Evolutionary conservation across 1,284 basidiomycete genomes (phyloP).

Genomic region (Microbotryum violaceum): DNA sequence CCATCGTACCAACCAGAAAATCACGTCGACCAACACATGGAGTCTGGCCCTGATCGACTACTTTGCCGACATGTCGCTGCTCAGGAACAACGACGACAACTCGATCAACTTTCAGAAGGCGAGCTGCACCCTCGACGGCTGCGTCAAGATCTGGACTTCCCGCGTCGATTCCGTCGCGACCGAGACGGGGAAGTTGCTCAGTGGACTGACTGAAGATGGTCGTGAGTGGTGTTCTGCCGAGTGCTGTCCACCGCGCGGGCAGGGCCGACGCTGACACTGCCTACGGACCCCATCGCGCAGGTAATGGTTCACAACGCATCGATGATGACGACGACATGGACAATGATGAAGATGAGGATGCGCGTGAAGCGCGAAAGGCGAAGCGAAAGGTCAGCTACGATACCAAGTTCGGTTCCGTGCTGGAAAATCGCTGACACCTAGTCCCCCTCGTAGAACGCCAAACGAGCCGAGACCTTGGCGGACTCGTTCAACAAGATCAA

Average conservation of each 20-base stretch:
- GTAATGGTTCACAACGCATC: conserved; percentile 26
- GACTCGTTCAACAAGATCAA: conserved; percentile 72
- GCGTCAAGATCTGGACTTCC: conserved; percentile 99
- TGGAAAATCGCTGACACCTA: neutral
- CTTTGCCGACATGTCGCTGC: conserved; percentile 96
- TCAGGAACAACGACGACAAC: conserved; percentile 76
- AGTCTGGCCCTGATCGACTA: conserved; percentile 97
- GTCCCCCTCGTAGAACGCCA: neutral
- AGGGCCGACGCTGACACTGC: conserved; percentile 8
- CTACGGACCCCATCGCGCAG: neutral
- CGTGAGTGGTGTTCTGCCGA: conserved; percentile 1
- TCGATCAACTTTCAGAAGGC: conserved; percentile 98
- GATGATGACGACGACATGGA: conserved; percentile 50
- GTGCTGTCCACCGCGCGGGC: too few species aligned
- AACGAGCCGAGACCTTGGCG: conserved; percentile 59
- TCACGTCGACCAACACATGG: conserved; percentile 97
- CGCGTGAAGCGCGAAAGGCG: conserved; percentile 43
- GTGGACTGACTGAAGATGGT: conserved; percentile 65
- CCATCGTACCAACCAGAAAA: conserved; percentile 62
- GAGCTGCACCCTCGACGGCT: conserved; percentile 93
- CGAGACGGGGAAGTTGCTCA: conserved; percentile 91
- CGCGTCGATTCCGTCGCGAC: conserved; percentile 95
- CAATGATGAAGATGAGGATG: conserved; percentile 51
- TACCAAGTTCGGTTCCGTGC: neutral
- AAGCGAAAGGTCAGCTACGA: conserved; percentile 42